Evolutionary conservation across 305 asterid species (phyloP).

Genomic region (Galium porrigens): DNA sequence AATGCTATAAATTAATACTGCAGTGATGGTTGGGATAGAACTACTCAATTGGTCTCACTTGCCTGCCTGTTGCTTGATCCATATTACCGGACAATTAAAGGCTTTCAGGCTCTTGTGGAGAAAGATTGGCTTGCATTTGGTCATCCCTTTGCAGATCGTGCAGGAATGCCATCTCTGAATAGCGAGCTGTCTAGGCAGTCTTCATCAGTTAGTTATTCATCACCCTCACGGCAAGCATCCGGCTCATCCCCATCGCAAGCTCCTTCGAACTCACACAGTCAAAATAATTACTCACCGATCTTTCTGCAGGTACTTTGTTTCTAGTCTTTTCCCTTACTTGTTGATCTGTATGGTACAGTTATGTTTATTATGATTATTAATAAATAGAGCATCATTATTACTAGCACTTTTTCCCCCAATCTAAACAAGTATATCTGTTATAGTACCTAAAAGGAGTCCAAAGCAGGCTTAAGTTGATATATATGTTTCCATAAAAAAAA

Average conservation of each 20-base stretch:
- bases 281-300: constrained; percentile 76
- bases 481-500: too few species aligned
- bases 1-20: constrained; percentile 13
- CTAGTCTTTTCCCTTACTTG: background rate
- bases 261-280: constrained; percentile 57
- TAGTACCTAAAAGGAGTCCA: background rate
- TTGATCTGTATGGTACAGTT: background rate
- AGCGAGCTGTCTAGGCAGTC: constrained; percentile 66
- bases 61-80: constrained; percentile 96
- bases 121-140: constrained; percentile 99
- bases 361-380: background rate
- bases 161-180: constrained; percentile 63
- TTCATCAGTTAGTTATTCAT: constrained; percentile 57
- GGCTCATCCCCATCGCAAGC: constrained; percentile 43
- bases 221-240: constrained; percentile 69
- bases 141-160: constrained; percentile 96
- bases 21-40: constrained; percentile 99
- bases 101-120: constrained; percentile 94
- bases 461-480: background rate
- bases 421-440: background rate
- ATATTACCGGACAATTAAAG: constrained; percentile 78
- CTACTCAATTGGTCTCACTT: constrained; percentile 84
- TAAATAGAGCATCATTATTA: background rate
- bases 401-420: background rate
- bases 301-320: constrained; percentile 60